Evolutionary conservation across 2,329 filamentous ascomycete species (phyloP).

Genomic region (Blumeriella jaapii): DNA sequence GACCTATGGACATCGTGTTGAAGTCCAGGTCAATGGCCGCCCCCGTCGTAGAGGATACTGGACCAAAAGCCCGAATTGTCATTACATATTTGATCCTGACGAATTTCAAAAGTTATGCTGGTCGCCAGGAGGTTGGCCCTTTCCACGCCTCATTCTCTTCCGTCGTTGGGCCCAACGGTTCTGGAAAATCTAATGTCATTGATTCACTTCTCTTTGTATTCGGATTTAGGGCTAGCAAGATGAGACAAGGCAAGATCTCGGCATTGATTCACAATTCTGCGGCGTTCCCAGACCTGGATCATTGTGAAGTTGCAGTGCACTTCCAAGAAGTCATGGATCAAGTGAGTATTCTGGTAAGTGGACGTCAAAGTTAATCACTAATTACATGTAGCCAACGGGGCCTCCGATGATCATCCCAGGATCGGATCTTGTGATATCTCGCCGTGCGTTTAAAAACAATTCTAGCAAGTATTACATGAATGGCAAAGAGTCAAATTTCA

Average conservation of each 20-base stretch:
- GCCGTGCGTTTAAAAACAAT: slow-evolving; percentile 95
- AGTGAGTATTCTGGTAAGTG: slow-evolving; percentile 30
- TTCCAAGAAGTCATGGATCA: slow-evolving; percentile 92
- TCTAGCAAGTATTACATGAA: slow-evolving; percentile 98
- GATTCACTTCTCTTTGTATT: slow-evolving; percentile 98
- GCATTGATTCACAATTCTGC: slow-evolving; percentile 96
- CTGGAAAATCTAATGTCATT: slow-evolving; percentile 97
- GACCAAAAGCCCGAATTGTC: slow-evolving; percentile 76
- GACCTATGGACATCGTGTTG: slow-evolving; percentile 86
- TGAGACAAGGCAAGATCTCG: slow-evolving; percentile 97
- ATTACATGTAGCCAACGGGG: slow-evolving; percentile 48
- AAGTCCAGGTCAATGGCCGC: slow-evolving; percentile 66
- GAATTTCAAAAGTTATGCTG: slow-evolving; percentile 99
- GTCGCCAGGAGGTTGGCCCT: slow-evolving; percentile 85
- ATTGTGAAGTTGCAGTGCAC: slow-evolving; percentile 92
- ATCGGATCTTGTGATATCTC: slow-evolving; percentile 77
- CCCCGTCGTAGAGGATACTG: slow-evolving; percentile 59
- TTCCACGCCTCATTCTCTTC: slow-evolving; percentile 97
- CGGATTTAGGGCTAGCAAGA: slow-evolving; percentile 96
- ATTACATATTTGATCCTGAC: slow-evolving; percentile 85
- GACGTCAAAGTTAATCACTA: slow-evolving; percentile 2
- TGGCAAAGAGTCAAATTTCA: slow-evolving; percentile 80
- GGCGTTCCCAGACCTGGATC: slow-evolving; percentile 69
- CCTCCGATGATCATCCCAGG: slow-evolving; percentile 67
- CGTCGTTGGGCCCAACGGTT: slow-evolving; percentile 94